Base-by-base conservation (phyloP, 2,329 filamentous ascomycete genomes). In the Ophiostoma australiae region DNA sequence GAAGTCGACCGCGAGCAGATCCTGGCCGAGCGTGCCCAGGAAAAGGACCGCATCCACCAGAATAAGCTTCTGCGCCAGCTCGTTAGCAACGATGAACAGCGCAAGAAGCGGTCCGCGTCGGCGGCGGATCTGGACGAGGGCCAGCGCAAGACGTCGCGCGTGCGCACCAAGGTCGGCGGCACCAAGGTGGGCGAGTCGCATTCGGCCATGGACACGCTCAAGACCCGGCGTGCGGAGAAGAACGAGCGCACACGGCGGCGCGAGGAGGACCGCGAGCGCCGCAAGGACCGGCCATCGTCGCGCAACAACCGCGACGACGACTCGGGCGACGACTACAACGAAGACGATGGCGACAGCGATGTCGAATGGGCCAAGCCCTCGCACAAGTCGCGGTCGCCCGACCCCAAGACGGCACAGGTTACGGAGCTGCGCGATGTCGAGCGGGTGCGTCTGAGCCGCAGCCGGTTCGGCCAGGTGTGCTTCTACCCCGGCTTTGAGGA, bases 1-100 rank as follows among this genome's bases (percentile, higher is more conserved):
- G 94, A 98, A 81, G 90, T 98, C 69, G 90, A 97, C 78, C 91
- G 94, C 73, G 95, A 99, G 80, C 89, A 93, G 78, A 90, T 97
- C 65, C 86, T 99, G 7, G 94, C 93, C 27, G 92, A 97, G 75
- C 92, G 95, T 74, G 90, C 91, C 48, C 89, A 92, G 76, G 89
- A 95, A 78, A 90, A 94, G 72, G 91, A 95, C 77, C 89, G 89
- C 69, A 90, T 91, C 76, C 87, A 91, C 72, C 94, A 97, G 81
- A 93, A 95, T 77, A 86, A 89, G 67, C 88, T 94, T 73, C 86
- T 97, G 68, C 91, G 91, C 72, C 90, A 91, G 76, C 88, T 96
- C 72, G 86, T 96, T 67, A 87, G 79, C 81, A 90, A 81, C 79
- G 87, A 83, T 78, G 91, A 85, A 81, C 90, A 84, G 78, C 88